A percentile compares a stretch with the other conserved stretches of the same genome.
Conservation (phyloP, 495 filamentous ascomycete species). For the Penicillium soppii region DNA sequence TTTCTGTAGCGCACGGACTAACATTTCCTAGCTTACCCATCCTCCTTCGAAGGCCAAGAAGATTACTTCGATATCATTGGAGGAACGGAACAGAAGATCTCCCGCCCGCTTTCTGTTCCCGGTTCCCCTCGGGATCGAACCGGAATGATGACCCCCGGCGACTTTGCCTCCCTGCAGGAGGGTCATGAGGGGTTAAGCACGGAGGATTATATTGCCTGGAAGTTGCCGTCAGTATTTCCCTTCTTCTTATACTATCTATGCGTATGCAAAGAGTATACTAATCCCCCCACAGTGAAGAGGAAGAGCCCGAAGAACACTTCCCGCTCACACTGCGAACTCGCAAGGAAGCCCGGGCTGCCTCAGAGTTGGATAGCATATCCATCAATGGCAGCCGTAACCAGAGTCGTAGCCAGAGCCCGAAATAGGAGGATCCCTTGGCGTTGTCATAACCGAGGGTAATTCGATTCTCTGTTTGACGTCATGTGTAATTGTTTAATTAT, state of each 20-base stretch:
- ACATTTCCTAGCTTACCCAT: slow-evolving; percentile 68
- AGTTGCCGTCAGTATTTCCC: slow-evolving; percentile 78
- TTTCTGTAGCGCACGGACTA: slow-evolving; percentile 5
- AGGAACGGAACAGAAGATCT: slow-evolving; percentile 86
- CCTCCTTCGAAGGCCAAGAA: slow-evolving; percentile 72
- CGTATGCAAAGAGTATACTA: too few relatives aligned
- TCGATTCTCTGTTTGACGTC: slow-evolving; percentile 9
- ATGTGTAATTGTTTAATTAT: slow-evolving; percentile 6
- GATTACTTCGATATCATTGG: slow-evolving; percentile 84
- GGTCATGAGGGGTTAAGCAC: slow-evolving; percentile 89
- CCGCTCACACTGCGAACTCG: slow-evolving; percentile 73
- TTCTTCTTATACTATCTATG: background rate
- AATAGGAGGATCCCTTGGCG: background rate
- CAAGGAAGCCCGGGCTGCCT: slow-evolving; percentile 35
- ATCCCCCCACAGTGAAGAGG: slow-evolving; percentile 72
- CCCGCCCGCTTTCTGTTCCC: slow-evolving; percentile 87
- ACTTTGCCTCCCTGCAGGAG: slow-evolving; percentile 95
- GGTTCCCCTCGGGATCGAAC: slow-evolving; percentile 87
- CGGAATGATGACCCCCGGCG: slow-evolving; percentile 98
- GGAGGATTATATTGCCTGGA: slow-evolving; percentile 98
- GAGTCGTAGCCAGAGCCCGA: slow-evolving; percentile 9
- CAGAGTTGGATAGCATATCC: slow-evolving; percentile 43
- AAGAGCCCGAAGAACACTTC: slow-evolving; percentile 91
- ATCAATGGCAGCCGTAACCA: slow-evolving; percentile 26
- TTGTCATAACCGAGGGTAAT: background rate